Percentiles rank a stretch among this genome's conserved stretches.
Conservation (phyloP, 2,329 filamentous ascomycete genomes). For the Xylaria hypoxylon region DNA sequence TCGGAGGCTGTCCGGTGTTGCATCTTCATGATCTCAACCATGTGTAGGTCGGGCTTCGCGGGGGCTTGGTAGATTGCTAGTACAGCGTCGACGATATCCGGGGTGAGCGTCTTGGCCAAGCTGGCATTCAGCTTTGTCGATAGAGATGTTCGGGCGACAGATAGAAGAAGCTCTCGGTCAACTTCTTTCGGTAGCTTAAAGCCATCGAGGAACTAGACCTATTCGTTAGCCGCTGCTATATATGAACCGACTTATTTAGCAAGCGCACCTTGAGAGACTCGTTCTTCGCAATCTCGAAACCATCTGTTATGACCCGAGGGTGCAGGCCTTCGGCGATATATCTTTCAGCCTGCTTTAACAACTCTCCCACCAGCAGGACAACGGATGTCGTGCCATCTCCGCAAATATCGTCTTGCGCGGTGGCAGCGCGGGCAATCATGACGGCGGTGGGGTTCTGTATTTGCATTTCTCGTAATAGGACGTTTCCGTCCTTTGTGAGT, state of each 20-base stretch:
- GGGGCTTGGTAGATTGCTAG: conserved; percentile 91
- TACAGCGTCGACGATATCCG: conserved; percentile 95
- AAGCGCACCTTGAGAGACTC: conserved; percentile 79
- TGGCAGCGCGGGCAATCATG: conserved; percentile 84
- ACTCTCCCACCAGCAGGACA: conserved; percentile 92
- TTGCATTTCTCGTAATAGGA: conserved; percentile 83
- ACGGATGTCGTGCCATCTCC: conserved; percentile 98
- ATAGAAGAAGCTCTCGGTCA: conserved; percentile 92
- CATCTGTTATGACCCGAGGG: conserved; percentile 95
- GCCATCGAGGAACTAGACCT: conserved; percentile 81
- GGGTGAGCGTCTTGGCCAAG: conserved; percentile 90
- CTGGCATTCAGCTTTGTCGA: conserved; percentile 93
- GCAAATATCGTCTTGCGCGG: conserved; percentile 97
- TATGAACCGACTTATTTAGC: too few species aligned
- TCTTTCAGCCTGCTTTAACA: conserved; percentile 96
- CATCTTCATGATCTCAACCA: conserved; percentile 99
- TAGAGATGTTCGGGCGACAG: conserved; percentile 92
- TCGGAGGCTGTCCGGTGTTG: conserved; percentile 96
- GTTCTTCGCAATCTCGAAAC: conserved; percentile 95
- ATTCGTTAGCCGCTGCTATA: too few species aligned
- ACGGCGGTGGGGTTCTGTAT: conserved; percentile 99
- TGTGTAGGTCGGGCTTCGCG: conserved; percentile 95
- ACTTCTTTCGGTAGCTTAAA: conserved; percentile 93
- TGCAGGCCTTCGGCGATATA: conserved; percentile 98
- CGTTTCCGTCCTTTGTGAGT: conserved; percentile 98